These are phyloP conservation scores for Hortiboletus flavorubellus DNA, from an alignment of 768 basidiomycete species.

Conservation along the genomic window DNA sequence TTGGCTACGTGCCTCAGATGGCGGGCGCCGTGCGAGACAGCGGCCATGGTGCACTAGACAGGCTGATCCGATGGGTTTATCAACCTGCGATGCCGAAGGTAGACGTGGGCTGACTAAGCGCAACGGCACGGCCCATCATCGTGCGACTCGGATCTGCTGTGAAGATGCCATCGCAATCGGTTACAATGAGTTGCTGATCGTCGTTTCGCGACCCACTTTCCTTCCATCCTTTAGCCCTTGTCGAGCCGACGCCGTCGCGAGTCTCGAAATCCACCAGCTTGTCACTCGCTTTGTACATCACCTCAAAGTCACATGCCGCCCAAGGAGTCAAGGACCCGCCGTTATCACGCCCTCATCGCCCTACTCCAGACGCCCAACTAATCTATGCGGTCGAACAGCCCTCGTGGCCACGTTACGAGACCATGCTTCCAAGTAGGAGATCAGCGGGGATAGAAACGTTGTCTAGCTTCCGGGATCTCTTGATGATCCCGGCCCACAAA, in stretches of 20 bases:
- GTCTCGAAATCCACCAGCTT: background rate
- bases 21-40: slow-evolving; percentile 25
- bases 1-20: slow-evolving; percentile 18
- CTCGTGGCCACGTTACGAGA: background rate
- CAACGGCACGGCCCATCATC: background rate
- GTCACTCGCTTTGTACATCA: background rate
- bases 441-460: background rate
- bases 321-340: no score
- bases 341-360: background rate
- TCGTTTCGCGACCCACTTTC: background rate
- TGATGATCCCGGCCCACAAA: background rate
- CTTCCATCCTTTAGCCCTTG: no score
- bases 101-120: slow-evolving; percentile 22
- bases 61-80: no score
- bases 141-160: background rate
- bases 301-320: no score
- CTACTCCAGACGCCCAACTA: background rate
- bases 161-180: background rate
- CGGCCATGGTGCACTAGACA: slow-evolving; percentile 16
- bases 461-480: background rate
- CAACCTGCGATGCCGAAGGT: slow-evolving; percentile 7
- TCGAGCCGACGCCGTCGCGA: background rate
- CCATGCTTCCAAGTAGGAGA: background rate
- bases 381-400: background rate
- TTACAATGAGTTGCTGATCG: background rate